phyloP scores from a whole-genome alignment of 1,284 basidiomycete species.

The Leccinum solheimii region DNA sequence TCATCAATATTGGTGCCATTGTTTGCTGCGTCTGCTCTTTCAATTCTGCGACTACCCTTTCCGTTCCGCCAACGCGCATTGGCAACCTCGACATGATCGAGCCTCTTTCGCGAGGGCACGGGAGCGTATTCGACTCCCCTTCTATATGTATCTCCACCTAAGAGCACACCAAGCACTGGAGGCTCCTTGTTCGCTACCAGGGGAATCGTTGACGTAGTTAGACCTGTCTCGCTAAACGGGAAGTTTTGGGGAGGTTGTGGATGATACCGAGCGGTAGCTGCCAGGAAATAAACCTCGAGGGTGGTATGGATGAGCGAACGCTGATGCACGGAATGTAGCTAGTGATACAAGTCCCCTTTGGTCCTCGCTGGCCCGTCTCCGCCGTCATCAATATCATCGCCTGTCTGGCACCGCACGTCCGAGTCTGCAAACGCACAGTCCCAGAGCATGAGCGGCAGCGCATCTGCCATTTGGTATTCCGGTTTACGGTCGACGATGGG shows the following conservation, averaged over 20 bases:
- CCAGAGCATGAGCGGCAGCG: constrained; percentile 90
- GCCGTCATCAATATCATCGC: constrained; percentile 34
- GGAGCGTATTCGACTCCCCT: constrained; percentile 65
- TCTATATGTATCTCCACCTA: constrained; percentile 73
- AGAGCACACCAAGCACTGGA: constrained; percentile 54
- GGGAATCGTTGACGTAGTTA: constrained; percentile 28
- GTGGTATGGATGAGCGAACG: constrained; percentile 59
- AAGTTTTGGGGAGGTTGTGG: constrained; percentile 36
- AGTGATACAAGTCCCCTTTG: constrained; percentile 48
- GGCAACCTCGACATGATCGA: constrained; percentile 70
- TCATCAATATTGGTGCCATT: constrained; percentile 2
- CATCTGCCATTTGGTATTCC: constrained; percentile 91
- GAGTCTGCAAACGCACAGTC: constrained; percentile 77
- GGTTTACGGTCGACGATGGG: constrained; percentile 71
- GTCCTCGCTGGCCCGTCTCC: constrained; percentile 32
- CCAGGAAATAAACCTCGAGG: constrained; percentile 64
- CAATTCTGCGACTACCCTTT: constrained; percentile 46
- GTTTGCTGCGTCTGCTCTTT: constrained; percentile 1
- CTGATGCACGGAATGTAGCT: constrained; percentile 57
- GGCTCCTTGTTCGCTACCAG: constrained; percentile 23
- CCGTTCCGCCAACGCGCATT: constrained; percentile 79
- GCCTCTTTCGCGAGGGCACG: constrained; percentile 62
- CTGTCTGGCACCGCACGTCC: constrained; percentile 76
- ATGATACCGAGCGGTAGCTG: constrained; percentile 53
- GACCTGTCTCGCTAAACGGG: constrained; percentile 34